Evolutionary conservation across 257 asterid genomes (phyloP).

Genomic region (Rubia yunnanensis): DNA sequence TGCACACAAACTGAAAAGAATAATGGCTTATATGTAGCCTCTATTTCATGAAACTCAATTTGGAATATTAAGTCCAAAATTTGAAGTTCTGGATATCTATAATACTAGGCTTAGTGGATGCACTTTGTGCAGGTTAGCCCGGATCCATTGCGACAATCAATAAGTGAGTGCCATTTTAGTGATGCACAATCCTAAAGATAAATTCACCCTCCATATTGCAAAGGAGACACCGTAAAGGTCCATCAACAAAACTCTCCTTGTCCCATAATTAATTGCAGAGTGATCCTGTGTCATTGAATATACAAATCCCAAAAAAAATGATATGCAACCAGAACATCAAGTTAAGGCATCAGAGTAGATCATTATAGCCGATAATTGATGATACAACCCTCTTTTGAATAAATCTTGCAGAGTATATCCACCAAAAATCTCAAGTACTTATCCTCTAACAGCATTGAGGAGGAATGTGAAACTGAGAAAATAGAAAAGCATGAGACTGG

Average conservation of each 20-base stretch:
- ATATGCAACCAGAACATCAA: slow-evolving; percentile 4
- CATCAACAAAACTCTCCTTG: slow-evolving; percentile 76
- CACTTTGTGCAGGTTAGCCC: too few species aligned
- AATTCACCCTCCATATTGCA: slow-evolving; percentile 87
- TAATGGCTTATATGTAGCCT: too few species aligned
- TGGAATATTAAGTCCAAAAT: too few species aligned
- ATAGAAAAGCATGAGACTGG: slow-evolving; percentile 11
- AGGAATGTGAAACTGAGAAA: background rate
- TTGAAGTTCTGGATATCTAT: too few species aligned
- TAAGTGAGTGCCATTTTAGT: too few species aligned
- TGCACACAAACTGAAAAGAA: too few species aligned
- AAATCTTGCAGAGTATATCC: slow-evolving; percentile 75
- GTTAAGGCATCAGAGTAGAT: background rate
- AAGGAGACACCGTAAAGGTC: slow-evolving; percentile 88
- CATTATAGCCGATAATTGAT: background rate
- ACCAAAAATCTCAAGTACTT: slow-evolving; percentile 57
- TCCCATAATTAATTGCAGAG: slow-evolving; percentile 96
- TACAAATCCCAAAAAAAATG: slow-evolving; percentile 18
- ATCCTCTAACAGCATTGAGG: slow-evolving; percentile 56
- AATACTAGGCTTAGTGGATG: too few species aligned
- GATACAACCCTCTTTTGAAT: slow-evolving; percentile 80
- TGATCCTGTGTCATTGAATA: slow-evolving; percentile 54
- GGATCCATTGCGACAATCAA: too few species aligned
- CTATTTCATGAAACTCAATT: too few species aligned
- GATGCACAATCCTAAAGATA: slow-evolving; percentile 52